Percentiles rank a stretch among this genome's conserved stretches.
Evolutionary conservation across 148 eudicot species (phyloP).

Genomic region (Persicaria maculosa): DNA sequence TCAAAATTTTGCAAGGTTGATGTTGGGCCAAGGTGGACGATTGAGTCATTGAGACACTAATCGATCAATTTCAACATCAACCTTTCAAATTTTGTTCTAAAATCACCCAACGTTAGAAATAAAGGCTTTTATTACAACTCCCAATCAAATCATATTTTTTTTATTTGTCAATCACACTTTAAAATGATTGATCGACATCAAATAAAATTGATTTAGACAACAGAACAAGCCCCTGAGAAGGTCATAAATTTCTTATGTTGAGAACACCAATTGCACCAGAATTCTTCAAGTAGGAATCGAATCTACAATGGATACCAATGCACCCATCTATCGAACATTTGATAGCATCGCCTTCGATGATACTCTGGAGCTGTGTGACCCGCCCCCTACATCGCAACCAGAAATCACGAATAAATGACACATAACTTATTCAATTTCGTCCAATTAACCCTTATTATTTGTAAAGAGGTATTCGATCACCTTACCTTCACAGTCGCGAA

Average conservation of each 20-base stretch:
- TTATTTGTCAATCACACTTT: background rate
- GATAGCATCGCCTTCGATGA: conserved; percentile 38
- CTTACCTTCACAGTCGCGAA: conserved; percentile 42
- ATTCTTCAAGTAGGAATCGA: background rate
- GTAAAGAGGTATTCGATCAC: background rate
- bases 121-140: no score
- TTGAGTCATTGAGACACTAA: no score
- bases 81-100: no score
- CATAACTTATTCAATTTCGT: background rate
- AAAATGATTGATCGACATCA: background rate
- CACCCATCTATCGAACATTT: conserved; percentile 48
- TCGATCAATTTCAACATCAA: no score
- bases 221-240: no score
- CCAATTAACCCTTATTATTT: no score
- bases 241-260: background rate
- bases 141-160: no score
- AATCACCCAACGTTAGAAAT: no score
- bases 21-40: no score
- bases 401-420: background rate
- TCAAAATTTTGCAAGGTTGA: no score
- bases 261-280: background rate
- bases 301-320: conserved; percentile 26
- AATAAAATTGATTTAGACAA: no score
- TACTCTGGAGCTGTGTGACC: conserved; percentile 61
- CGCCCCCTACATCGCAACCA: conserved; percentile 28